Percentiles rank a stretch among this genome's conserved stretches.
Conservation (phyloP, 2,329 filamentous ascomycete species). For the Talaromyces verruculosus region DNA sequence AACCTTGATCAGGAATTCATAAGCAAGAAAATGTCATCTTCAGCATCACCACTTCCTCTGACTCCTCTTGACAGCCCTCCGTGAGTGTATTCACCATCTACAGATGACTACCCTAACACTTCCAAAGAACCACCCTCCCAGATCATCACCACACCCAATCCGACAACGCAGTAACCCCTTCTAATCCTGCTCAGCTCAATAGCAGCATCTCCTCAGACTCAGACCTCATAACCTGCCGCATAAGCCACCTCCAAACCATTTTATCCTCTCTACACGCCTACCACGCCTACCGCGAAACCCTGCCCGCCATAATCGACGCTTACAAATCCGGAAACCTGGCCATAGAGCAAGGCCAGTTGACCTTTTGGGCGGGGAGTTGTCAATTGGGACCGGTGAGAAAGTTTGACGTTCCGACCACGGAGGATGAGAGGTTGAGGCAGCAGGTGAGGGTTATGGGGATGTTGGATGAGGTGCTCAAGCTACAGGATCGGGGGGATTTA, state of each 20-base stretch:
- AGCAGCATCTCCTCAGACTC: not conserved
- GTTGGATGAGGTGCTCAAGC: constrained; percentile 9
- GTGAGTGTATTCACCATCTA: not conserved
- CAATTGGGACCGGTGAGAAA: not conserved
- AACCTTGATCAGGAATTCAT: not conserved
- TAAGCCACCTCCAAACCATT: constrained; percentile 1
- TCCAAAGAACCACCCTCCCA: not conserved
- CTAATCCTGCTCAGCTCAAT: not conserved
- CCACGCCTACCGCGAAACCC: constrained; percentile 13
- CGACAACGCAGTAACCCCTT: not conserved
- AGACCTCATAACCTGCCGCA: constrained; percentile 4
- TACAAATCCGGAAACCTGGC: not conserved
- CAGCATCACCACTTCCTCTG: not conserved
- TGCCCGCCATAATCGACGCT: constrained; percentile 4
- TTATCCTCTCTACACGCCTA: not conserved
- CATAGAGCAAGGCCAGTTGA: constrained; percentile 5
- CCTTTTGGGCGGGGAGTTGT: not conserved
- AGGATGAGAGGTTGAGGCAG: constrained; percentile 4
- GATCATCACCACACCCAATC: not conserved
- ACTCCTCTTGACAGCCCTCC: not conserved
- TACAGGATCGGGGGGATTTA: constrained; percentile 6
- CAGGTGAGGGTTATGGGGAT: constrained; percentile 7
- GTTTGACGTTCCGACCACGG: not conserved
- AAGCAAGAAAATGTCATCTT: not conserved
- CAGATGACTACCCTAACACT: not conserved